Evolutionary conservation across 1,284 basidiomycete species (phyloP).

Genomic region (Puccinia novopanici): DNA sequence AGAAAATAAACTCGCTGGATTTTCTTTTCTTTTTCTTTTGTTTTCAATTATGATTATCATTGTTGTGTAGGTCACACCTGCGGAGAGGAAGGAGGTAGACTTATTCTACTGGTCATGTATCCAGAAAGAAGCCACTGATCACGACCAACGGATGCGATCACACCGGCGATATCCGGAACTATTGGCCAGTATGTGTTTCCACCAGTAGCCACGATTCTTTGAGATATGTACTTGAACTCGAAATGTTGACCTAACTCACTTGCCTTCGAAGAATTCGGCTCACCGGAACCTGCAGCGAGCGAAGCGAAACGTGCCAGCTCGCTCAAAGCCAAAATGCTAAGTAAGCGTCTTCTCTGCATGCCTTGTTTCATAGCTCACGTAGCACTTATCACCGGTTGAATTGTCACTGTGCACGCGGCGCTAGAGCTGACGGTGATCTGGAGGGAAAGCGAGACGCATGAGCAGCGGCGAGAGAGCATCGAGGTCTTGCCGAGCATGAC

Average conservation of each 20-base stretch:
- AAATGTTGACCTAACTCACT: no score
- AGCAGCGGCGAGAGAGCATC: neutral
- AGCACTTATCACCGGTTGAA: neutral
- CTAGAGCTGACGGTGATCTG: conserved; percentile 8
- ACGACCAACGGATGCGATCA: neutral
- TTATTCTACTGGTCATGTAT: conserved; percentile 17
- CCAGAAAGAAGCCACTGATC: neutral
- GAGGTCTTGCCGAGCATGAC: conserved; percentile 31
- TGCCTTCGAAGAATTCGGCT: neutral
- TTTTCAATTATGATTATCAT: no score
- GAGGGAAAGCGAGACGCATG: neutral
- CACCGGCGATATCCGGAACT: conserved; percentile 10
- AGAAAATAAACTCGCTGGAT: no score
- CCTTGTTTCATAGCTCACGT: neutral
- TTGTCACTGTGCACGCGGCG: neutral
- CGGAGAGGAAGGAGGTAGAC: conserved; percentile 2
- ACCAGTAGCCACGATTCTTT: neutral
- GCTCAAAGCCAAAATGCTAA: conserved; percentile 25
- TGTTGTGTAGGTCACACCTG: neutral
- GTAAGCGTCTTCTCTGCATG: neutral
- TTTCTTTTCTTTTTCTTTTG: no score
- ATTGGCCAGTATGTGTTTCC: conserved; percentile 4
- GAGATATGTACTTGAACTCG: neutral
- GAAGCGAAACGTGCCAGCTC: neutral
- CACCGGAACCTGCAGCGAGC: neutral